Conservation (phyloP, 2,329 filamentous ascomycete species). For the Apiospora arundinis region DNA sequence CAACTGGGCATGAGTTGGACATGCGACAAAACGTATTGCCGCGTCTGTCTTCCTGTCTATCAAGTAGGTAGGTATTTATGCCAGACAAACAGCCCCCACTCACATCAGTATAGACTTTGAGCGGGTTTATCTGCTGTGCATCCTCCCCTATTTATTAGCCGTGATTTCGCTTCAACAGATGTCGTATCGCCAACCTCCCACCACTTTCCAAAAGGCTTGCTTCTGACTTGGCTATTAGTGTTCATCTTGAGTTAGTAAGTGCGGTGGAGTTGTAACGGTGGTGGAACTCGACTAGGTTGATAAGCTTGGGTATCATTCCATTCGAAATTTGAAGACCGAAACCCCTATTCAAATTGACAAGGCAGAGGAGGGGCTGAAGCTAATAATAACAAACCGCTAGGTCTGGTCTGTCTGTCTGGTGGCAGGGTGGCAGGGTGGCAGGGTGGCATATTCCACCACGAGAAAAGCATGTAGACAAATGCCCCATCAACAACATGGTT, state of each 20-base stretch:
- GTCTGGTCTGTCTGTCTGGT: no score
- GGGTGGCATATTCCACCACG: neutral
- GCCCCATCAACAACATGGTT: neutral
- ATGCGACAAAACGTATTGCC: neutral
- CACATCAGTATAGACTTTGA: neutral
- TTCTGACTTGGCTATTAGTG: constrained; percentile 13
- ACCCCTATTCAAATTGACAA: constrained; percentile 5
- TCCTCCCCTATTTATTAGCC: neutral
- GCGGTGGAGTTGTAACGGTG: constrained; percentile 16
- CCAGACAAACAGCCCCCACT: constrained; percentile 1
- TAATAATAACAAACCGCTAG: constrained; percentile 3
- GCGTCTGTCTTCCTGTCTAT: neutral
- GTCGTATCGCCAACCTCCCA: constrained; percentile 6
- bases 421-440: no score
- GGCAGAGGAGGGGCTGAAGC: constrained; percentile 5
- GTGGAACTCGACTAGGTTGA: constrained; percentile 15
- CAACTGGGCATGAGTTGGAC: neutral
- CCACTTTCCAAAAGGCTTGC: constrained; percentile 1
- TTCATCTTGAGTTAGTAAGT: constrained; percentile 13
- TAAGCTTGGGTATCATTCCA: constrained; percentile 18
- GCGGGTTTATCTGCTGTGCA: neutral
- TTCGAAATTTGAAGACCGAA: constrained; percentile 2
- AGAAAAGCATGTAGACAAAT: neutral
- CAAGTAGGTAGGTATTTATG: neutral
- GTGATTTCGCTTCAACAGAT: neutral